A percentile compares a stretch with the other conserved stretches of the same genome.
Conservation (phyloP, 1,284 basidiomycete species). For the Coriolopsis trogii region DNA sequence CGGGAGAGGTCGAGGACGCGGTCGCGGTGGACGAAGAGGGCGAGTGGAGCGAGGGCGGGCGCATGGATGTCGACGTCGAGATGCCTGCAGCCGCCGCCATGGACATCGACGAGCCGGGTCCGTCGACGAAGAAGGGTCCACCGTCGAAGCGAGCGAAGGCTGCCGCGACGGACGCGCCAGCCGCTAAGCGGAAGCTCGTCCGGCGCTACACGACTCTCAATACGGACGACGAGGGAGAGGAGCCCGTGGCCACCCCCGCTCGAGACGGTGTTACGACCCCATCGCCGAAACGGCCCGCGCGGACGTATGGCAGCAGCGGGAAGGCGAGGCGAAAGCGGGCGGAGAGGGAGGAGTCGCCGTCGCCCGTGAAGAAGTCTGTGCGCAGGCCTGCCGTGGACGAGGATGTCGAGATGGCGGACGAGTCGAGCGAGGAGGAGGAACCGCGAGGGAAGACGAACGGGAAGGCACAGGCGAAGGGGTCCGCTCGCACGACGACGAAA, state of each 20-base stretch:
- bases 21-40: constrained; percentile 23
- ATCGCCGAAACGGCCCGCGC: constrained; percentile 4
- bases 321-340: constrained; percentile 1
- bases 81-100: constrained; percentile 22
- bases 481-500: constrained; percentile 8
- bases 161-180: not conserved
- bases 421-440: constrained; percentile 8
- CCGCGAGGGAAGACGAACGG: constrained; percentile 8
- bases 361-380: constrained; percentile 17
- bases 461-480: constrained; percentile 10
- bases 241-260: not conserved
- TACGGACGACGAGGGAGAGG: constrained; percentile 16
- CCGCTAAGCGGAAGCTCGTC: constrained; percentile 17
- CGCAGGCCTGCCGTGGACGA: constrained; percentile 10
- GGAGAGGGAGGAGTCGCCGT: constrained; percentile 10
- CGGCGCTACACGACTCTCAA: constrained; percentile 14
- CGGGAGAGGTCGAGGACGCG: constrained; percentile 27
- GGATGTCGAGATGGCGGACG: constrained; percentile 10
- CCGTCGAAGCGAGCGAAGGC: constrained; percentile 11
- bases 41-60: constrained; percentile 23
- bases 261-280: constrained; percentile 3
- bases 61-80: constrained; percentile 30
- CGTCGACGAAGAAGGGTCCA: constrained; percentile 8
- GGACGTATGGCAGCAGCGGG: constrained; percentile 15
- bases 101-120: constrained; percentile 30